phyloP scores from a whole-genome alignment of 371 early-diverging fungal genomes.

The Syncephalastrum contaminatum region DNA sequence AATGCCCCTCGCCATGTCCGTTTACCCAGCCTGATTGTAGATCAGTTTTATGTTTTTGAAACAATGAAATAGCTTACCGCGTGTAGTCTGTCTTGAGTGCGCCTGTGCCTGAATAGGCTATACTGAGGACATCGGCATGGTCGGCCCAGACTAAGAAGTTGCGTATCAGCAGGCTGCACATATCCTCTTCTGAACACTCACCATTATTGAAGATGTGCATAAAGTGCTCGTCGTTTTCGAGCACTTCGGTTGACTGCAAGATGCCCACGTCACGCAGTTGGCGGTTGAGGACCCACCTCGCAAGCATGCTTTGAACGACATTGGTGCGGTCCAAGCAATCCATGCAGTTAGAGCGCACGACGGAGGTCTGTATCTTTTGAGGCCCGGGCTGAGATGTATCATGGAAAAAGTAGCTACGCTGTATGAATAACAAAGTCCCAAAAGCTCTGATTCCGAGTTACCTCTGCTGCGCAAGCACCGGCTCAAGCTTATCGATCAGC shows the following conservation, averaged over 20 bases:
- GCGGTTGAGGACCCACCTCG: conserved; percentile 60
- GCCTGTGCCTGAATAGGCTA: conserved; percentile 97
- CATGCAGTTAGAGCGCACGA: conserved; percentile 98
- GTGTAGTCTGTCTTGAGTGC: conserved; percentile 98
- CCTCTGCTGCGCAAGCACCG: conserved; percentile 65
- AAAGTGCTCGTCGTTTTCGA: conserved; percentile 52
- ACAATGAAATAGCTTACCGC: conserved; percentile 40
- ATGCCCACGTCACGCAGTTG: conserved; percentile 69
- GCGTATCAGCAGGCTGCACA: neutral
- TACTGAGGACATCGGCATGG: conserved; percentile 95
- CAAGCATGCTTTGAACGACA: conserved; percentile 92
- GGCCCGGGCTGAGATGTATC: neutral
- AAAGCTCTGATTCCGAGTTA: conserved; percentile 26
- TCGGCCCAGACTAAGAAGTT: conserved; percentile 87
- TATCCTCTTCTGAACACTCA: conserved; percentile 11
- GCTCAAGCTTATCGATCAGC: conserved; percentile 68
- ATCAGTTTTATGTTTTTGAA: neutral
- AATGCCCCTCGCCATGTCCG: conserved; percentile 81
- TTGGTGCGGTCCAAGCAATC: conserved; percentile 99
- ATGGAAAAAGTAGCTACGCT: conserved; percentile 1
- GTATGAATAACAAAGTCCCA: neutral
- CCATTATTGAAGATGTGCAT: conserved; percentile 36
- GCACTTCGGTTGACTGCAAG: conserved; percentile 53
- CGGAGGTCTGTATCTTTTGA: conserved; percentile 66
- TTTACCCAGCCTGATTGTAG: conserved; percentile 66